Evolutionary conservation across 176 grass and related monocot genomes (phyloP).

Genomic region (Themeda triandra): DNA sequence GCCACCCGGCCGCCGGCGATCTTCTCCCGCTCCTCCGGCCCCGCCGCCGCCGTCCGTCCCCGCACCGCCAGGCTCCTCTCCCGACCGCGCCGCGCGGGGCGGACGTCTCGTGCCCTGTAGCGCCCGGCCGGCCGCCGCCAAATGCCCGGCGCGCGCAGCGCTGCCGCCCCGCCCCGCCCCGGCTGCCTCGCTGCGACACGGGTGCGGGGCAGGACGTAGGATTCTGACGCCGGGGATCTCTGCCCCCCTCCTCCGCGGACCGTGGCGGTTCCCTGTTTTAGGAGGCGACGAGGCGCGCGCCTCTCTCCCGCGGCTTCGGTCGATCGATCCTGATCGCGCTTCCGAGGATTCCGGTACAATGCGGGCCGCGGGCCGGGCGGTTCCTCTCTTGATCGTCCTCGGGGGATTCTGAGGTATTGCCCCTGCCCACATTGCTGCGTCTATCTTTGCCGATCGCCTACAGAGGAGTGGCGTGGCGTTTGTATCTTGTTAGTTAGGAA

Average conservation of each 20-base stretch:
- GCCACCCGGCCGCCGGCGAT: not conserved
- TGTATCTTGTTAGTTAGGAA: not conserved
- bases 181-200: slow-evolving; percentile 18
- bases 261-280: not conserved
- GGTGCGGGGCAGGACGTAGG: slow-evolving; percentile 20
- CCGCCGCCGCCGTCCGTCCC: not conserved
- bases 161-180: slow-evolving; percentile 22
- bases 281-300: not conserved
- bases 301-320: not conserved
- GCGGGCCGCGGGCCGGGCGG: not conserved
- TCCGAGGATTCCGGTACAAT: not conserved
- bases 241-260: not conserved
- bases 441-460: not conserved
- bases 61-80: not conserved
- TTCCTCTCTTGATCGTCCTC: not conserved
- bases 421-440: not conserved
- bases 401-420: slow-evolving; percentile 7
- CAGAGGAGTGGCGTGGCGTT: not conserved
- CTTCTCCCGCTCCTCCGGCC: not conserved
- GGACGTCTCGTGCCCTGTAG: not conserved
- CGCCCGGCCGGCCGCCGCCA: not conserved
- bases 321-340: slow-evolving; percentile 2
- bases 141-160: slow-evolving; percentile 25
- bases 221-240: not conserved
- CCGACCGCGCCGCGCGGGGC: not conserved